Evolutionary conservation across 2,329 filamentous ascomycete species (phyloP).

Genomic region (Aaosphaeria pasadenensis): DNA sequence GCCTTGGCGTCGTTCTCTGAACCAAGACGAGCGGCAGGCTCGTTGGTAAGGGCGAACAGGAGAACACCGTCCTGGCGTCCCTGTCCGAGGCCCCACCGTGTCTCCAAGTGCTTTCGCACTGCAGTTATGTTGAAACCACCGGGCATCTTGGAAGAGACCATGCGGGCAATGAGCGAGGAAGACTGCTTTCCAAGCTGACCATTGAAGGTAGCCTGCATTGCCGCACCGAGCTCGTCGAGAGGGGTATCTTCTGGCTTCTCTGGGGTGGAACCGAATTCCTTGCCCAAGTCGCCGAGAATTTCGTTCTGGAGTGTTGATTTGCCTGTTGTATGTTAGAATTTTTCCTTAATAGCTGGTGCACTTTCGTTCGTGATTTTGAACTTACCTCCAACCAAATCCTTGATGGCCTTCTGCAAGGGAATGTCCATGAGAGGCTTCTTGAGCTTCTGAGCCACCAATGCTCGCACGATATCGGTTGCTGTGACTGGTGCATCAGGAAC

Average conservation of each 20-base stretch:
- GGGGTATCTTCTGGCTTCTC: slow-evolving; percentile 98
- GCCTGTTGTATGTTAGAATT: slow-evolving; percentile 50
- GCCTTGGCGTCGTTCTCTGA: slow-evolving; percentile 89
- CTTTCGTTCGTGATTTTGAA: slow-evolving; percentile 14
- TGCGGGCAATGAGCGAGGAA: slow-evolving; percentile 82
- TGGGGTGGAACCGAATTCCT: slow-evolving; percentile 96
- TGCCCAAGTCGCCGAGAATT: slow-evolving; percentile 94
- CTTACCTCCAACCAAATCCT: slow-evolving; percentile 94
- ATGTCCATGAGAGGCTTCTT: slow-evolving; percentile 91
- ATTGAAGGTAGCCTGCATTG: slow-evolving; percentile 99
- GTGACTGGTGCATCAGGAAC: slow-evolving; percentile 84
- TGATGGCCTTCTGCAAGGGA: slow-evolving; percentile 93
- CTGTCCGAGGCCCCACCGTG: slow-evolving; percentile 80
- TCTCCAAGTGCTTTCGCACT: slow-evolving; percentile 92
- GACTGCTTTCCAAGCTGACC: slow-evolving; percentile 97
- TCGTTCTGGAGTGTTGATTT: slow-evolving; percentile 99
- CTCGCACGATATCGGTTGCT: slow-evolving; percentile 84
- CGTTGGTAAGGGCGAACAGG: slow-evolving; percentile 85
- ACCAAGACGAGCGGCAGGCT: slow-evolving; percentile 82
- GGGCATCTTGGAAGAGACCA: slow-evolving; percentile 99
- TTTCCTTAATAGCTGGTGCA: not conserved
- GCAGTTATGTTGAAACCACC: slow-evolving; percentile 98
- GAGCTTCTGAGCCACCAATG: slow-evolving; percentile 92
- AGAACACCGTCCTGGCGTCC: slow-evolving; percentile 91
- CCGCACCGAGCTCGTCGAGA: slow-evolving; percentile 87